Evolutionary conservation across 495 filamentous ascomycete genomes (phyloP), one percentile per base, ranked within the genome.

Genomic region (Paragyromitra xinjiangensis): DNA sequence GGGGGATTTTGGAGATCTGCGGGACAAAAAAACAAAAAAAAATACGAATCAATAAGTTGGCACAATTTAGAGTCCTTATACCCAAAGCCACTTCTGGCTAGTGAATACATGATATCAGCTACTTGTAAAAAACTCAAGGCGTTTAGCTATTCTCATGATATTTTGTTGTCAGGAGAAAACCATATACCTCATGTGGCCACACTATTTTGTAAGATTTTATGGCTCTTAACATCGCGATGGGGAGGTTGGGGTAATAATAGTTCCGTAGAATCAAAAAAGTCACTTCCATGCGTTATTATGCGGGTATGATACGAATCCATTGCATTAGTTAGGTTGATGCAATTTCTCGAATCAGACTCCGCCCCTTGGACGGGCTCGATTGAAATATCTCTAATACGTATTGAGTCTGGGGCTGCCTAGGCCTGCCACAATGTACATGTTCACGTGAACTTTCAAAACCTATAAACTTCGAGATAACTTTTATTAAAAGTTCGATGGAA

Each of bases 1-100:
- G 77, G 77, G 64, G 55, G 66, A 44, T 61, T 71, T 61, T 65
- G 19, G 65, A 51, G 59, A 64, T 62, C 61, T 79, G 51, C 61
- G 37, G 59, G 75, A 48, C 62, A 58, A 71, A 78, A 64, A 75
- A 34, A 34, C 26, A 29, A 58, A 71, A 78, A 76, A 75, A 77
- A 66, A 73, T 77, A 77, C 61, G 62, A 73, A 73, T 73, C 70
- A 77, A 73, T 77, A 77, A 65, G 73, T 77, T 72, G 69, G 61
- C 59, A 77, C 48, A 77, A 69, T 73, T 40, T 77, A 73, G 61
- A 77, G 69, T 73, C 62, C 69, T 73, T 58, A 77, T 44, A 77
- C 61, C 69, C 61, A 78, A n/a, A 64, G 61, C 66, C 66, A 39
- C 70, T 73, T 72, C 45, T 72, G 67, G 69, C 74, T 77, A 73